Evolutionary conservation across 192 early-diverging fungal species (phyloP), one percentile per base, ranked within the genome.

Genomic region (Podila horticola): DNA sequence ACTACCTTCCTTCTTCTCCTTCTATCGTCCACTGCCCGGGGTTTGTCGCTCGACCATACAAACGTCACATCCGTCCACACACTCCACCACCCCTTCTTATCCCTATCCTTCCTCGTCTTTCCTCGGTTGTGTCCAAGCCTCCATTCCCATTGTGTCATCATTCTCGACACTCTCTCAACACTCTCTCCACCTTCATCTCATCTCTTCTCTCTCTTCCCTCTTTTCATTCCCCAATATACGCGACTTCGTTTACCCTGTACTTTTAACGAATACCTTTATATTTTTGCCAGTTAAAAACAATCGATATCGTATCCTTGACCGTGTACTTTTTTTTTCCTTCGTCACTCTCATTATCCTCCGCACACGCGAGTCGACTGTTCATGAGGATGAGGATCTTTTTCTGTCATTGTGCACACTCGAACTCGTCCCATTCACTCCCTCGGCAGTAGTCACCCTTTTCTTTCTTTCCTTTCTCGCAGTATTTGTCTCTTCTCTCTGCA

Each of bases 61-160:
- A 41, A 1, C 38, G 33, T n/a, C n/a, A 34, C 1, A 2, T 34
- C 3, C 33, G 4, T 34, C 33, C 33, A 34, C 41, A 45, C 41
- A 17, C 41, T 10, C 11, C n/a, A n/a, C 15, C 41, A 45, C 41
- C 36, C 30, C 29, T 51, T 61, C 29, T 49, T 34, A 4, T 29
- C 51, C 2, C 38, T 34, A n/a, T 38, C 30, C 33, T 67, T 33
- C 28, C 60, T 62, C 26, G 48, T 52, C n/a, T 33, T 17, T 24
- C 31, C 24, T 22, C 19, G 26, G 17, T 12, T 34, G 41, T 51
- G 28, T 28, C 31, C 34, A 45, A 45, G 15, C 49, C 7, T 52
- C 49, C 24, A 29, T 26, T 63, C 28, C 62, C 61, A 38, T 71
- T 55, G 48, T 51, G 31, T 55, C 57, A 49, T 41, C 26, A 41